Evolutionary conservation across 208 protist species (phyloP).

Genomic region (Acanthamoeba divionensis): DNA sequence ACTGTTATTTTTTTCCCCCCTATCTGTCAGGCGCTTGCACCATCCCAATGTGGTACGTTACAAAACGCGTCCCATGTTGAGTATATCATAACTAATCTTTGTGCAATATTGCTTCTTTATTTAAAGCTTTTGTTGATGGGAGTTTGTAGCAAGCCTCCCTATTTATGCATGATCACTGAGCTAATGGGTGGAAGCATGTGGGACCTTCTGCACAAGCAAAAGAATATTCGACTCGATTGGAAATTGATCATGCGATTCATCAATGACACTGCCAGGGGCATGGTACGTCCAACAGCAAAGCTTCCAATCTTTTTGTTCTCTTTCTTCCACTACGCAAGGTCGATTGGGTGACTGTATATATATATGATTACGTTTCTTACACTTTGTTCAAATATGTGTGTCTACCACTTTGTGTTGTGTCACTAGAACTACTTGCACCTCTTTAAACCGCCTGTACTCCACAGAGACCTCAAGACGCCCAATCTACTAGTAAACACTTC

Average conservation of each 20-base stretch:
- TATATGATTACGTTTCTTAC: too few relatives aligned
- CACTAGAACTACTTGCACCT: constrained; percentile 53
- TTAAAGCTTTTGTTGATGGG: constrained; percentile 41
- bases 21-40: not conserved
- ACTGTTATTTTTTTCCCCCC: not conserved
- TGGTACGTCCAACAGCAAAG: not conserved
- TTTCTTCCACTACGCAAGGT: too few relatives aligned
- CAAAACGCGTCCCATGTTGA: not conserved
- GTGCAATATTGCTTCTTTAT: not conserved
- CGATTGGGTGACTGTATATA: too few relatives aligned
- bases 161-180: constrained; percentile 52
- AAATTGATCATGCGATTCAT: constrained; percentile 40
- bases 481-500: constrained; percentile 56
- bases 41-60: constrained; percentile 47
- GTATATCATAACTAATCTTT: not conserved
- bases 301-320: not conserved
- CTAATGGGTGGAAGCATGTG: constrained; percentile 47
- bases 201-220: constrained; percentile 20
- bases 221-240: constrained; percentile 17
- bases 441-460: constrained; percentile 30
- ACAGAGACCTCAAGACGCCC: constrained; percentile 49
- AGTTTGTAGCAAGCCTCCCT: constrained; percentile 23
- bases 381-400: not conserved
- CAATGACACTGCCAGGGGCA: constrained; percentile 26
- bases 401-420: not conserved